These are phyloP conservation scores for Eucalyptus regnans DNA, from an alignment of 345 rosid species.

Conservation along the genomic window DNA sequence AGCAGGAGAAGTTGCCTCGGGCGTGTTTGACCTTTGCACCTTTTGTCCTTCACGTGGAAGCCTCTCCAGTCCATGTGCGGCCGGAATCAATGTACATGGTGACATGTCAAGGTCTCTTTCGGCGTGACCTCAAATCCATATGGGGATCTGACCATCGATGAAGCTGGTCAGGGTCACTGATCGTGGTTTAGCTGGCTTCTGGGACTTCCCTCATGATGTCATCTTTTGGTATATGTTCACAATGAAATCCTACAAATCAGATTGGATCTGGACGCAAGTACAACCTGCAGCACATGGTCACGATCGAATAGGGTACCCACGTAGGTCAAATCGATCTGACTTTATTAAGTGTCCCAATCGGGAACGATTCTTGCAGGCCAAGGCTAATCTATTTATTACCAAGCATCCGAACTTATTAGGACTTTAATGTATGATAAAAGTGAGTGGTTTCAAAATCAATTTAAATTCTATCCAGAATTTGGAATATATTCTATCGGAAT, in stretches of 20 bases:
- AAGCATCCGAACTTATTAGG: neutral
- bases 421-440: too few relatives aligned
- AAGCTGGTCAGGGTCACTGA: neutral
- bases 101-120: neutral
- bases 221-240: neutral
- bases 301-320: neutral
- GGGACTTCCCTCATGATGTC: neutral
- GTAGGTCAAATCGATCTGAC: neutral
- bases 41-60: neutral
- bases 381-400: too few relatives aligned
- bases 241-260: neutral
- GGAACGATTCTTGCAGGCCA: neutral
- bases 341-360: neutral
- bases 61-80: neutral
- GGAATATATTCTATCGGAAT: neutral
- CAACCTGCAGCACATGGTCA: neutral
- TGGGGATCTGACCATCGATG: neutral
- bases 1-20: fast-evolving
- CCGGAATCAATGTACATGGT: neutral
- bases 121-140: neutral
- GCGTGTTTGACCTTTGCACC: neutral
- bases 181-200: neutral
- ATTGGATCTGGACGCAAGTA: neutral
- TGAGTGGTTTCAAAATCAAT: neutral
- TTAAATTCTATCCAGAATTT: too few relatives aligned